phyloP scores from a whole-genome alignment of 2,329 filamentous ascomycete genomes.

The Epichloe festucae region DNA sequence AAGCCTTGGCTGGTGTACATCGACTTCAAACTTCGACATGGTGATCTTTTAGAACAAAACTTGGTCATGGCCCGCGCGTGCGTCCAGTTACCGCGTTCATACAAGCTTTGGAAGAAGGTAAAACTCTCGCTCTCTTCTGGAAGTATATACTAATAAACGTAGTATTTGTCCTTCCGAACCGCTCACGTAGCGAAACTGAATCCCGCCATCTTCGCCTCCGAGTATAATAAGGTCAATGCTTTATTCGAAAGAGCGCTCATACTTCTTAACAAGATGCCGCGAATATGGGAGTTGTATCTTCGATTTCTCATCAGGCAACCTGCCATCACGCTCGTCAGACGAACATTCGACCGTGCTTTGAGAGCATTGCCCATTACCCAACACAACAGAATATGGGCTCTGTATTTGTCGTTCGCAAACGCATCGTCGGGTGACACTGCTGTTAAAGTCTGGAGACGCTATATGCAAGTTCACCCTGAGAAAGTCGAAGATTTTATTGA shows the following conservation, averaged over 20 bases:
- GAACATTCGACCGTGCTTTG: slow-evolving; percentile 83
- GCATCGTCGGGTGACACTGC: slow-evolving; percentile 83
- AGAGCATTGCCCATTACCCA: slow-evolving; percentile 87
- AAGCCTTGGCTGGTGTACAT: slow-evolving; percentile 95
- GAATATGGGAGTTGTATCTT: slow-evolving; percentile 97
- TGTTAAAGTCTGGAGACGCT: slow-evolving; percentile 85
- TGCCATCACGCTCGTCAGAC: slow-evolving; percentile 73
- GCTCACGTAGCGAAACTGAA: slow-evolving; percentile 76
- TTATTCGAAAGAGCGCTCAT: slow-evolving; percentile 89
- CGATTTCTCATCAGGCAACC: slow-evolving; percentile 83
- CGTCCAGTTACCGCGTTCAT: slow-evolving; percentile 78
- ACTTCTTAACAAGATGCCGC: slow-evolving; percentile 95
- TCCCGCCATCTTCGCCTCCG: slow-evolving; percentile 61
- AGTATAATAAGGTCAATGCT: slow-evolving; percentile 88
- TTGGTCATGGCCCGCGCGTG: slow-evolving; percentile 84
- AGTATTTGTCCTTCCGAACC: slow-evolving; percentile 77
- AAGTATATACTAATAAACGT: slow-evolving; percentile 6
- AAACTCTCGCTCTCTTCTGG: slow-evolving; percentile 8
- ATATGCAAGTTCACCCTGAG: slow-evolving; percentile 95
- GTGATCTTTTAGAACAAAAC: slow-evolving; percentile 72
- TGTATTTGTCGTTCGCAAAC: slow-evolving; percentile 84
- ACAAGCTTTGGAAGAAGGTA: slow-evolving; percentile 96
- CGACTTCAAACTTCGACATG: slow-evolving; percentile 80
- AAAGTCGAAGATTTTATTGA: slow-evolving; percentile 93
- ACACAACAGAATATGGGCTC: slow-evolving; percentile 87